phyloP scores from a whole-genome alignment of 805 yeast species.

The Yamadazyma sp. region DNA sequence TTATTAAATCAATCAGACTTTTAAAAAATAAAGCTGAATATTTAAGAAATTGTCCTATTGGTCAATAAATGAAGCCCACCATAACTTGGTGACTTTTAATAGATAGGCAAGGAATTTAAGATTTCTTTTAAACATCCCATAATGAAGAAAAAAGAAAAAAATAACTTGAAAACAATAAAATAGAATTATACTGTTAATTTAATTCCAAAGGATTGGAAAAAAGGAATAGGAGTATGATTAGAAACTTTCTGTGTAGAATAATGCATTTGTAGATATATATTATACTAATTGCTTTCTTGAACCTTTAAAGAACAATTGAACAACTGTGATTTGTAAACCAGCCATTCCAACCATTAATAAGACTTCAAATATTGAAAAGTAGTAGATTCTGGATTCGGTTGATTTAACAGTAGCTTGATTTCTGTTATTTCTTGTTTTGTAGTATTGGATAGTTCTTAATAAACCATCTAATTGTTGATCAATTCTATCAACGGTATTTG shows the following conservation, averaged over 20 bases:
- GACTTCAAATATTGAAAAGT: constrained; percentile 71
- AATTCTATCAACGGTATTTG: constrained; percentile 52
- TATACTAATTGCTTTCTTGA: constrained; percentile 65
- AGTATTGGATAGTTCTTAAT: constrained; percentile 66
- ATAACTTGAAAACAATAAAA: too few species aligned
- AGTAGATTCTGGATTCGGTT: constrained; percentile 74
- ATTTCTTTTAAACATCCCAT: too few species aligned
- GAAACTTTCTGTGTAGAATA: too few species aligned
- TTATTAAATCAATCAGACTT: constrained; percentile 83
- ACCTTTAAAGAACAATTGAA: constrained; percentile 69
- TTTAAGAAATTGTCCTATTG: constrained; percentile 74
- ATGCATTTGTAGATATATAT: background rate
- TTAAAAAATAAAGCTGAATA: constrained; percentile 82
- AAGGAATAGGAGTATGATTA: too few species aligned
- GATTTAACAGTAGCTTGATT: constrained; percentile 85
- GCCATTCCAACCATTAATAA: constrained; percentile 74
- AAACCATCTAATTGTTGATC: constrained; percentile 58
- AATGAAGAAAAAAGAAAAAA: too few species aligned
- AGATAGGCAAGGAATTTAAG: too few species aligned
- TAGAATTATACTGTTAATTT: too few species aligned
- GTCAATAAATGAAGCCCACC: too few species aligned
- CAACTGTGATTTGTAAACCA: constrained; percentile 60
- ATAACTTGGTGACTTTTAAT: too few species aligned
- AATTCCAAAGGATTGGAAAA: too few species aligned
- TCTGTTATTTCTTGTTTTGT: constrained; percentile 86